phyloP scores from a whole-genome alignment of 2,329 filamentous ascomycete species.

The Tolypocladium ovalisporum region DNA sequence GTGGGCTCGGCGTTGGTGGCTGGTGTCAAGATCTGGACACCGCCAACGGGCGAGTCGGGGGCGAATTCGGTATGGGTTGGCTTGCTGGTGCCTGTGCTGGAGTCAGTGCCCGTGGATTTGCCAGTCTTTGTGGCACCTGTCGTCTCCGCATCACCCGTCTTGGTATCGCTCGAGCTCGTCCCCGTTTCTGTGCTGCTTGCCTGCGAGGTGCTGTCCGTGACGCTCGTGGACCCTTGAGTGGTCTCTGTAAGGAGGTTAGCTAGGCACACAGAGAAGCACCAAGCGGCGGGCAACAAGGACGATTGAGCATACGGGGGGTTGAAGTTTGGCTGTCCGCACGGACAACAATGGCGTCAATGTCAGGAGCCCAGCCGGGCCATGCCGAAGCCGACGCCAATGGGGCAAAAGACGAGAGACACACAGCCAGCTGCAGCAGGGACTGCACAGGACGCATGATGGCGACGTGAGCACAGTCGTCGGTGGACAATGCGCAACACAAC shows the following conservation, averaged over 20 bases:
- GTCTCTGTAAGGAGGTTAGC: not conserved
- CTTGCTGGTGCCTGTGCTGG: constrained; percentile 13
- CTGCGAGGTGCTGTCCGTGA: not conserved
- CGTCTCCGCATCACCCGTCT: constrained; percentile 29
- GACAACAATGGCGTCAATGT: constrained; percentile 40
- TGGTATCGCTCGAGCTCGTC: constrained; percentile 4
- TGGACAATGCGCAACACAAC: not conserved
- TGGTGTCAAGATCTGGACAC: constrained; percentile 43
- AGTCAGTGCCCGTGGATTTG: constrained; percentile 13
- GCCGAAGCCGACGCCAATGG: constrained; percentile 39
- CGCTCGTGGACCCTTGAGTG: not conserved
- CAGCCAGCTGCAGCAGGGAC: constrained; percentile 34
- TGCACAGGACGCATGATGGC: constrained; percentile 38
- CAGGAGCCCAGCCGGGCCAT: constrained; percentile 46
- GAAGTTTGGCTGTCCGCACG: constrained; percentile 27
- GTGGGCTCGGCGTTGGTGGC: constrained; percentile 29
- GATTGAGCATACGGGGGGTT: not conserved
- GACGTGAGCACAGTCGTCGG: not conserved
- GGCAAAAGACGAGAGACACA: constrained; percentile 39
- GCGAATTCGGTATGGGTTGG: constrained; percentile 30
- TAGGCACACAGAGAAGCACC: not conserved
- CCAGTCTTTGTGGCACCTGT: constrained; percentile 15
- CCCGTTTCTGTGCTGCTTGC: not conserved
- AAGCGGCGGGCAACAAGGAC: not conserved
- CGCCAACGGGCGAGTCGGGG: constrained; percentile 34